Percentiles rank a stretch among this genome's conserved stretches.
These are phyloP conservation scores for Epichloe brachyelytri DNA, from an alignment of 2,329 filamentous ascomycete species.

Conservation along the genomic window DNA sequence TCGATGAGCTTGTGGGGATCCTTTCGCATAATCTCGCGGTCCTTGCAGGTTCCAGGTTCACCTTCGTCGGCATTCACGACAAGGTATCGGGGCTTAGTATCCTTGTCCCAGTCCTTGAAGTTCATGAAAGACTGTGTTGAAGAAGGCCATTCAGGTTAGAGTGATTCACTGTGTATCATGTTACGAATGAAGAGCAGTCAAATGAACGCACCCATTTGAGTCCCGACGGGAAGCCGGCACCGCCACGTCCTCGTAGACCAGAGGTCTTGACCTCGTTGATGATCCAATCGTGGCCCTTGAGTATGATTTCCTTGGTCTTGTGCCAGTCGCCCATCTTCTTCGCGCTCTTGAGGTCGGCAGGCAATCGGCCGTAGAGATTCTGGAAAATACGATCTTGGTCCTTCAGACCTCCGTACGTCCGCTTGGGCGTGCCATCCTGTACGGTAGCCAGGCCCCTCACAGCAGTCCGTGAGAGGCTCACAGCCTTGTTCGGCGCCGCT, in stretches of 20 bases:
- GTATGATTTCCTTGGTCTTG: slow-evolving; percentile 96
- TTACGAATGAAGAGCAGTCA: not conserved
- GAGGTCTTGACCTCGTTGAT: slow-evolving; percentile 96
- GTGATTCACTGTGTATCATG: not conserved
- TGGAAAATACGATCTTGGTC: slow-evolving; percentile 99
- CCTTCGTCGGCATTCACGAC: slow-evolving; percentile 98
- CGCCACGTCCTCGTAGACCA: slow-evolving; percentile 86
- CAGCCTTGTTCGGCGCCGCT: slow-evolving; percentile 26
- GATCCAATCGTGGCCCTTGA: slow-evolving; percentile 98
- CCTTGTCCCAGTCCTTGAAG: slow-evolving; percentile 98
- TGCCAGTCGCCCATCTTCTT: slow-evolving; percentile 99
- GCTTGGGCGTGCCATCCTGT: slow-evolving; percentile 58
- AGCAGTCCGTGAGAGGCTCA: slow-evolving; percentile 29
- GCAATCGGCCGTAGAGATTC: slow-evolving; percentile 91
- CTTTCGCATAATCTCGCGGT: slow-evolving; percentile 99
- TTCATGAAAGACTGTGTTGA: slow-evolving; percentile 91
- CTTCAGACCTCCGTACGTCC: slow-evolving; percentile 71
- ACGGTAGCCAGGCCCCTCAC: slow-evolving; percentile 68
- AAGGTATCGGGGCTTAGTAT: slow-evolving; percentile 86
- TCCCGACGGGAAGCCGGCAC: slow-evolving; percentile 94
- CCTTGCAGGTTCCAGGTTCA: slow-evolving; percentile 98
- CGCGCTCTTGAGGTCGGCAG: slow-evolving; percentile 80
- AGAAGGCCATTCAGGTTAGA: not conserved
- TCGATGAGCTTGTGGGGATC: slow-evolving; percentile 98
- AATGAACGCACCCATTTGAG: slow-evolving; percentile 80